A percentile compares a stretch with the other conserved stretches of the same genome.
Conservation (phyloP, 306 rosid genomes). For the Cucurbita pepo region DNA sequence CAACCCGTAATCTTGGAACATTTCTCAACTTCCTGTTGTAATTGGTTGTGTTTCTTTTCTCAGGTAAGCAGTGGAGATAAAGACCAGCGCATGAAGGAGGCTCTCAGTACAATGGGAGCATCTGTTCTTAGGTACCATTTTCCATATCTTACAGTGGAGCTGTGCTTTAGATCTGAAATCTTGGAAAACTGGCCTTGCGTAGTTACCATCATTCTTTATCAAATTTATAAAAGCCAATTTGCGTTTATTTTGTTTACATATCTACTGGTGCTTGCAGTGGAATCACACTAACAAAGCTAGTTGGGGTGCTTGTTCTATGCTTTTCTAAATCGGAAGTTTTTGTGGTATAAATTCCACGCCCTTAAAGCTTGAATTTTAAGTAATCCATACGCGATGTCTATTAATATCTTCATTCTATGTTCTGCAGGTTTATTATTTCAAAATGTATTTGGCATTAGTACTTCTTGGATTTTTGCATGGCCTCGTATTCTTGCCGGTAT, state of each 20-base stretch:
- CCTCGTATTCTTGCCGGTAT: constrained; percentile 87
- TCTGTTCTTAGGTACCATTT: constrained; percentile 68
- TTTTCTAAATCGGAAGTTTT: constrained; percentile 95
- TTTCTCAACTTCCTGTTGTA: not conserved
- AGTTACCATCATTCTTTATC: not conserved
- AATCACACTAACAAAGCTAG: constrained; percentile 85
- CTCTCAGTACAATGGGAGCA: constrained; percentile 94
- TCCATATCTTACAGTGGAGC: not conserved
- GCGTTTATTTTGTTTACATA: constrained; percentile 1
- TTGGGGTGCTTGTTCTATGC: constrained; percentile 88
- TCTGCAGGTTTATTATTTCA: constrained; percentile 88
- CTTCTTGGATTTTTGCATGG: constrained; percentile 96
- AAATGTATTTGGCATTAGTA: constrained; percentile 83
- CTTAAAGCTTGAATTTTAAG: not conserved
- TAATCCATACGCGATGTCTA: not conserved
- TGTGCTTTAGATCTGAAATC: not conserved
- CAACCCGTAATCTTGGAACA: not conserved
- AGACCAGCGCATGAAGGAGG: constrained; percentile 70
- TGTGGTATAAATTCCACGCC: constrained; percentile 50
- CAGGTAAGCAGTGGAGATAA: constrained; percentile 80
- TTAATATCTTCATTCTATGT: constrained; percentile 4
- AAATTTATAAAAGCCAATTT: not conserved
- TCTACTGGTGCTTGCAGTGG: constrained; percentile 38
- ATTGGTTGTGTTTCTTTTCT: not conserved
- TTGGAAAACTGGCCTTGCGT: not conserved